Base-by-base conservation (phyloP, 129 eudicot genomes). In the Tanacetum coccineum region DNA sequence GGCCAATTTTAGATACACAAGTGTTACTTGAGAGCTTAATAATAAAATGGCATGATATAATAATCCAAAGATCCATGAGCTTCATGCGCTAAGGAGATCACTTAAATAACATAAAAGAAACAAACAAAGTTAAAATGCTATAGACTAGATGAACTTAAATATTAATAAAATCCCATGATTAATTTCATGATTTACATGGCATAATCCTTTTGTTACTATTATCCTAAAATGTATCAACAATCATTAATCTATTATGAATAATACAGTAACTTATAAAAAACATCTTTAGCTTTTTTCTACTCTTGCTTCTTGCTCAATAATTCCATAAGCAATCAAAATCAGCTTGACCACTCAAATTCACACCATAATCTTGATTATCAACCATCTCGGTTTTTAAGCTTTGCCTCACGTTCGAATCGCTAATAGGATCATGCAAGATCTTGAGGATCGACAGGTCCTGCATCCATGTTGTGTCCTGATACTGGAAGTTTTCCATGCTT, bases 281-380 rank as follows among this genome's bases (percentile, higher is more conserved):
- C 66, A 54, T 44, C 46, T 74, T 50, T 9, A 49, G 9, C 53
- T 32, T 66, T 52, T 30, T 64, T 71, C 68, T 53, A 67, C 59
- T 44, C 46, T 8, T 47, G 36, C 20, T 39, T 62, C 46, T 53
- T 63, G 1, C 47, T 91, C 80, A 85, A 75, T 79, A 87, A 70
- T 83, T 74, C 97, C 97, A 91, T 51, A 91, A 52, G 68, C 80
- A 72, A 83, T 80, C 87, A 74, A 76, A 67, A 64, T 81, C 95
- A 57, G 71, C 76, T 56, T 83, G 82, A 4, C 85, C 82, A 76
- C 59, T 58, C 45, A 78, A 63, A 65, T 74, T 54, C 20, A 68
- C 30, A 14, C 74, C 74, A 60, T 78, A 70, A 42, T 80, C 83
- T 70, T 81, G 80, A 51, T 78, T 78, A 45, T 70, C 81, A 13